These are phyloP conservation scores for Paracorniculantispora psalliotae DNA, from an alignment of 2,329 filamentous ascomycete species.

Conservation along the genomic window DNA sequence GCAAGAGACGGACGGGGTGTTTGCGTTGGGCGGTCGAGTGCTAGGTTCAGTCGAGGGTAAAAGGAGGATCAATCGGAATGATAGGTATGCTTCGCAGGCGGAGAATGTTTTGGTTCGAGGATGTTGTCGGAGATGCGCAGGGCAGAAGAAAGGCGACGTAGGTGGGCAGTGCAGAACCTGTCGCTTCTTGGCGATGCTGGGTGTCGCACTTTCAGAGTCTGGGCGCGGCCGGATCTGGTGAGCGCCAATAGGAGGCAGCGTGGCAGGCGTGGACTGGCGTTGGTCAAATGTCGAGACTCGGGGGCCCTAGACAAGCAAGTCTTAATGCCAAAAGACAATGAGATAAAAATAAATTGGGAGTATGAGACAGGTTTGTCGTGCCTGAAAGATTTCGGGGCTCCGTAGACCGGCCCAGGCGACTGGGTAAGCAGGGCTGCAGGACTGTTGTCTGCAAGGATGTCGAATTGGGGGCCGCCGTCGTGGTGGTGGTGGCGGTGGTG, in stretches of 20 bases:
- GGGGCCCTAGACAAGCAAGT: background rate
- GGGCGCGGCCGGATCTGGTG: background rate
- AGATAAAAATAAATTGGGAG: slow-evolving; percentile 1
- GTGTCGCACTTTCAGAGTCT: slow-evolving; percentile 4
- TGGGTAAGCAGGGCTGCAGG: background rate
- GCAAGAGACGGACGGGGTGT: background rate
- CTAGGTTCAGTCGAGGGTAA: background rate
- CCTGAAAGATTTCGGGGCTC: background rate
- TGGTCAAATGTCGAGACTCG: background rate
- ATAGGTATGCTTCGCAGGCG: background rate
- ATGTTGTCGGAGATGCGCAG: background rate
- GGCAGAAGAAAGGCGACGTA: background rate
- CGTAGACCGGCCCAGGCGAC: background rate
- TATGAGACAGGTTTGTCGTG: background rate
- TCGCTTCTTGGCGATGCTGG: background rate
- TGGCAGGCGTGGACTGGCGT: background rate
- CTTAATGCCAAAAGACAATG: background rate
- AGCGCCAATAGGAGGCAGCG: background rate
- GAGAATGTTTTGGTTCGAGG: background rate
- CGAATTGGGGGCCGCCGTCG: background rate
- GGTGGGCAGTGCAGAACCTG: background rate
- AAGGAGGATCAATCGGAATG: background rate
- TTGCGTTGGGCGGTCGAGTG: slow-evolving; percentile 2
- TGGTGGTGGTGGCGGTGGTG: background rate
- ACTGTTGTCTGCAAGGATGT: background rate